Conservation (phyloP, 2,329 filamentous ascomycete species). For the Penicillium sp. region DNA sequence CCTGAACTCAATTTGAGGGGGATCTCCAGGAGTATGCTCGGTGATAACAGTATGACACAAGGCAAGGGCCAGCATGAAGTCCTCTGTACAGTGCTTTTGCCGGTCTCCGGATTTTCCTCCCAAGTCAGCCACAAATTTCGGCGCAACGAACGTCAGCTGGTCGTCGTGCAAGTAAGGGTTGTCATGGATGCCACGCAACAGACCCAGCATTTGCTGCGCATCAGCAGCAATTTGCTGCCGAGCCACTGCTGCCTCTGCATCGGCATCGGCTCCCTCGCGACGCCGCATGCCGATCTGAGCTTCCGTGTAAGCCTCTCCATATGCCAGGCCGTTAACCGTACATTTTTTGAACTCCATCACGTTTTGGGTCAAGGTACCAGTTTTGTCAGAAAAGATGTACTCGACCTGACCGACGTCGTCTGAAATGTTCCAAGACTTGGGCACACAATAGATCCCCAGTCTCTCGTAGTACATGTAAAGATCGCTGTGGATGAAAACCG, state of each 20-base stretch:
- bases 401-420: constrained; percentile 98
- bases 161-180: constrained; percentile 92
- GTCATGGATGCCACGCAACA: constrained; percentile 74
- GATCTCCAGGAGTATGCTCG: constrained; percentile 84
- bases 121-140: constrained; percentile 83
- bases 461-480: constrained; percentile 95
- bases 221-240: constrained; percentile 76
- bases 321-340: constrained; percentile 91
- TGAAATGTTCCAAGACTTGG: constrained; percentile 98
- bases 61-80: constrained; percentile 92
- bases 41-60: constrained; percentile 97
- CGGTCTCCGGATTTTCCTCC: constrained; percentile 71
- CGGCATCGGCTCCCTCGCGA: constrained; percentile 81
- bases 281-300: constrained; percentile 96
- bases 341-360: constrained; percentile 99
- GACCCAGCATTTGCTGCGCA: constrained; percentile 67
- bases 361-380: constrained; percentile 84
- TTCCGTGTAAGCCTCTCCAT: constrained; percentile 97
- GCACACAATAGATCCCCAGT: constrained; percentile 90
- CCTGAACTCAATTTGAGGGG: constrained; percentile 89
- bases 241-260: constrained; percentile 71
- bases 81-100: constrained; percentile 75
- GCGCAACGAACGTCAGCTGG: constrained; percentile 85
- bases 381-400: constrained; percentile 98
- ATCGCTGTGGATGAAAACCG: constrained; percentile 96